These are phyloP conservation scores for Pythium brachiatum DNA, from an alignment of 352 stramenopile species.

Conservation along the genomic window DNA sequence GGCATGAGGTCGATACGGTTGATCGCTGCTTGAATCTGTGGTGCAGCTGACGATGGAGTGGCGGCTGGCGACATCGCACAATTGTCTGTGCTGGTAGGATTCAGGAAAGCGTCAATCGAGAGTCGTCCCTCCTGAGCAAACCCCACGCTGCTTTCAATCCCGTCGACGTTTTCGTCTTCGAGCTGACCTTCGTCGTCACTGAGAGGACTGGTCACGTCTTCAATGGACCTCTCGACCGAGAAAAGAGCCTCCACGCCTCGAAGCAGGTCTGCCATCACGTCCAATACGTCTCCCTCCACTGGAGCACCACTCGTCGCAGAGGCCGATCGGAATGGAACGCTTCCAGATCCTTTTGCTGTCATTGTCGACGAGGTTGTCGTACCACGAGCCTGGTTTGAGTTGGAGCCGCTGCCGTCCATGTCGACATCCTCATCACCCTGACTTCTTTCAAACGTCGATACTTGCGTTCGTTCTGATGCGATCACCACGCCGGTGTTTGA, in stretches of 20 bases:
- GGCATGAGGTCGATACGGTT: background rate
- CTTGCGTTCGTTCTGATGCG: background rate
- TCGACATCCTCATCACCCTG: background rate
- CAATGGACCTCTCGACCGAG: background rate
- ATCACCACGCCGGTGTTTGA: background rate
- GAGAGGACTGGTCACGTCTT: conserved; percentile 17
- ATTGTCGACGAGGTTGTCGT: background rate
- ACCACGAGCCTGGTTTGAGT: background rate
- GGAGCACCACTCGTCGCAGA: background rate
- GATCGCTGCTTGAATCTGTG: background rate
- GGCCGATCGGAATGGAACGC: background rate
- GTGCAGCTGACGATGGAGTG: background rate
- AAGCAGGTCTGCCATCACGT: conserved; percentile 9
- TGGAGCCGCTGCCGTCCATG: background rate
- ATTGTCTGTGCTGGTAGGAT: background rate
- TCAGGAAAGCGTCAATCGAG: background rate
- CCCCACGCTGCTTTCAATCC: background rate
- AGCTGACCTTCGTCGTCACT: background rate
- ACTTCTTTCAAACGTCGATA: background rate
- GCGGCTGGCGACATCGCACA: background rate
- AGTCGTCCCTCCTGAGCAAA: background rate
- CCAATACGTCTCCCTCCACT: background rate
- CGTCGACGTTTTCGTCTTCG: background rate
- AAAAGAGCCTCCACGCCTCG: background rate
- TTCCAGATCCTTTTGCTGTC: background rate